These are phyloP conservation scores for Zoysia japonica DNA, from an alignment of 176 grass and related monocot genomes.

Conservation along the genomic window DNA sequence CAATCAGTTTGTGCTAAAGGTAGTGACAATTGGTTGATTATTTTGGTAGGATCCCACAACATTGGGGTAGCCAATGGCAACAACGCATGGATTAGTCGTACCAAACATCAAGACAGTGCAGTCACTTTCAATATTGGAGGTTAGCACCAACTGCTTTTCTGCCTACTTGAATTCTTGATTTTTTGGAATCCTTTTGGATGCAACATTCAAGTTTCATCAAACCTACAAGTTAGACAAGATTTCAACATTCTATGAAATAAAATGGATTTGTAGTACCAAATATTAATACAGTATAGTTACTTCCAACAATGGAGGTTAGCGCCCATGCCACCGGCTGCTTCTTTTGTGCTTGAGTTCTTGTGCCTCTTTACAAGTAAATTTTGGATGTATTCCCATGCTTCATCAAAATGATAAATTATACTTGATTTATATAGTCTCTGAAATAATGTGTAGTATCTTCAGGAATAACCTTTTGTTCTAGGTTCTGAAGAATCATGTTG, in stretches of 20 bases:
- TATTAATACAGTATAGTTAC: no score
- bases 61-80: conserved; percentile 98
- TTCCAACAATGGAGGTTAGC: no score
- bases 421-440: neutral
- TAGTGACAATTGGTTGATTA: conserved; percentile 26
- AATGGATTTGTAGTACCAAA: no score
- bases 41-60: conserved; percentile 77
- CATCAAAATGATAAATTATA: neutral
- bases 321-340: no score
- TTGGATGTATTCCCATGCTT: neutral
- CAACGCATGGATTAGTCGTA: conserved; percentile 81
- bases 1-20: conserved; percentile 11
- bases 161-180: conserved; percentile 11
- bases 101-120: conserved; percentile 95
- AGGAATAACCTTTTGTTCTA: neutral
- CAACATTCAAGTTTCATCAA: neutral
- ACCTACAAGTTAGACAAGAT: neutral
- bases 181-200: neutral
- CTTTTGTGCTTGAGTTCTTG: neutral
- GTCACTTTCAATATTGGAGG: conserved; percentile 89
- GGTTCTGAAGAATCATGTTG: conserved; percentile 9
- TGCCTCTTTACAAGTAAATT: neutral
- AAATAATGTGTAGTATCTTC: neutral
- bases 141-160: conserved; percentile 34
- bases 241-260: neutral